phyloP scores from a whole-genome alignment of 1,284 basidiomycete genomes.

The Inonotus obliquus region DNA sequence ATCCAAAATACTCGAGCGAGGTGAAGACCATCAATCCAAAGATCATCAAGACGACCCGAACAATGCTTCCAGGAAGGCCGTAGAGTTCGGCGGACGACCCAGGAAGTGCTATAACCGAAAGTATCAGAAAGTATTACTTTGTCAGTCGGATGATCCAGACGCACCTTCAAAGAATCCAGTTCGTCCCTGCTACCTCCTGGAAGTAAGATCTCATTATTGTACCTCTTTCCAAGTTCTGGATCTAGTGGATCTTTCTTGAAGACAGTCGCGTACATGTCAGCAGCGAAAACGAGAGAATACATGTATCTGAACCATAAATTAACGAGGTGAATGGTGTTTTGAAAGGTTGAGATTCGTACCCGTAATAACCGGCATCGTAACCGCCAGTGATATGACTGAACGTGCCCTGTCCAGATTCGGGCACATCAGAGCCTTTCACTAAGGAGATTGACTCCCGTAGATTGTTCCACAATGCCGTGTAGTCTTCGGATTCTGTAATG shows the following conservation, averaged over 20 bases:
- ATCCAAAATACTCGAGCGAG: too few relatives aligned
- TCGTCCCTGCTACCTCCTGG: constrained; percentile 59
- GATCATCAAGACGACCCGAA: constrained; percentile 1
- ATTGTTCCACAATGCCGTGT: constrained; percentile 70
- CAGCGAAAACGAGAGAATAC: constrained; percentile 70
- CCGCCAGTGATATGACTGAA: constrained; percentile 73
- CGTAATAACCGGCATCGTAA: constrained; percentile 80
- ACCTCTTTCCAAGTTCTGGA: constrained; percentile 47
- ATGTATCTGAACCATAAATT: constrained; percentile 60
- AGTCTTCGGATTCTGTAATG: constrained; percentile 51
- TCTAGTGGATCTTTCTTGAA: constrained; percentile 75
- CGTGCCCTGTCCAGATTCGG: constrained; percentile 62
- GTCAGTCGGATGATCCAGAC: not conserved
- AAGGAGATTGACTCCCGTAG: constrained; percentile 64
- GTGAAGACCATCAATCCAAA: too few relatives aligned
- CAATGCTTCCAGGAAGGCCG: constrained; percentile 54
- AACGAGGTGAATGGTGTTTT: not conserved
- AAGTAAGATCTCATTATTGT: constrained; percentile 49
- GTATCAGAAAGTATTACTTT: constrained; percentile 1
- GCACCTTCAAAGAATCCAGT: constrained; percentile 49
- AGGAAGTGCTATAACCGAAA: constrained; percentile 80
- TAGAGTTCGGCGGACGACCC: constrained; percentile 69
- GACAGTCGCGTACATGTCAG: constrained; percentile 78
- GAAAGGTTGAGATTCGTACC: constrained; percentile 32
- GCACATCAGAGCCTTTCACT: constrained; percentile 53